Base-by-base conservation (phyloP, 768 basidiomycete genomes). In the Leccinum arenicola region DNA sequence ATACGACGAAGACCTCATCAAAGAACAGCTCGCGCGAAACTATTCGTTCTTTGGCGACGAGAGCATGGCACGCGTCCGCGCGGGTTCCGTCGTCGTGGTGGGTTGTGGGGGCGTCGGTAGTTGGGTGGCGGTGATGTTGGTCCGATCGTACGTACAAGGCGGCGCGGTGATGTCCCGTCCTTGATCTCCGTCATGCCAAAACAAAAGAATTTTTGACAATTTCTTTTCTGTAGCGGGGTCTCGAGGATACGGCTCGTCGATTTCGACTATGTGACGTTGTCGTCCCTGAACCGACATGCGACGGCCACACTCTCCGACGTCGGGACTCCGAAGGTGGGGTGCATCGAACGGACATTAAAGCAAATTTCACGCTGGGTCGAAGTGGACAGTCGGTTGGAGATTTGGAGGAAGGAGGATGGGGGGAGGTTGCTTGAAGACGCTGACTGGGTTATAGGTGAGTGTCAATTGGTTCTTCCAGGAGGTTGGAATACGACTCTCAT, bases 81-180 rank as follows among this genome's bases (percentile, higher is more conserved):
- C 78, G 9, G 84, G 86, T 12, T 83, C 79, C 5, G 95, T 98
- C 1, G 94, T 93, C 17, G 77, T 98, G 19, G 88, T 99, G 3
- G 97, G 97, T 6, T 93, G 95, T 64, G 97, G 97, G 58, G 96
- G 97, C 2, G 97, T 99, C 0, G 97, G 97, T 0, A 95, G 92
- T 68, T 96, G 94, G 92, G 91, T 87, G 38, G 94, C 95, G 15
- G 84, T 96, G 33, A 96, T 96, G 96, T 84, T 94, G 27, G 88
- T 86, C 49, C 78, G 95, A 70, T 95, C 93, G 91, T 95, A 68
- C 70, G 91, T 84, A 10, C 47, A 23, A 40, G 38, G 17, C 38
- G 38, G 29, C 19, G 40, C 23, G 38, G 31, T 27, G 21, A 17
- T 25, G 33, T 15, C 38, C 14, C 14, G 27, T 9, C 47, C 25